Percentiles rank a stretch among this genome's conserved stretches.
phyloP scores from a whole-genome alignment of 176 grass and related monocot species.

The Bothriochloa decipiens region DNA sequence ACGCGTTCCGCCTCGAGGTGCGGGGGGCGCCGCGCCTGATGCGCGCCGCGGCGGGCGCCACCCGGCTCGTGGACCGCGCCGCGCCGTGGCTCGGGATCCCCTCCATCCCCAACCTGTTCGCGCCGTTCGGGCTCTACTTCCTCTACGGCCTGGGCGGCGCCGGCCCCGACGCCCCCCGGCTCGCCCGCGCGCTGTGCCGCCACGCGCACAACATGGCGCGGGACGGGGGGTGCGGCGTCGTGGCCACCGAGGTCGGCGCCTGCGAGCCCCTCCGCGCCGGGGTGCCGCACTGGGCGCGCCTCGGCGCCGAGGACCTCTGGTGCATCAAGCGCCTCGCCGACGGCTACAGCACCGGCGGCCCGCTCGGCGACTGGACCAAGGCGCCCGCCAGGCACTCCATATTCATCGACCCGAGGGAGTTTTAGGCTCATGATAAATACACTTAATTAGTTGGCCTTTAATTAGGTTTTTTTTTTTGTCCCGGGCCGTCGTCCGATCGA shows the following conservation, averaged over 20 bases:
- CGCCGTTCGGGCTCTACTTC: slow-evolving; percentile 87
- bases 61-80: slow-evolving; percentile 69
- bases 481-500: background rate
- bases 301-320: slow-evolving; percentile 64
- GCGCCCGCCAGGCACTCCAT: slow-evolving; percentile 48
- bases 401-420: slow-evolving; percentile 67
- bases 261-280: slow-evolving; percentile 60
- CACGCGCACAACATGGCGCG: slow-evolving; percentile 75
- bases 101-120: slow-evolving; percentile 89
- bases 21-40: slow-evolving; percentile 56
- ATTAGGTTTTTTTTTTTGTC: background rate
- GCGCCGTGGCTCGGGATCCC: slow-evolving; percentile 85
- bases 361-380: slow-evolving; percentile 68
- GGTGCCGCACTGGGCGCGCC: slow-evolving; percentile 70
- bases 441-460: no score
- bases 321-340: slow-evolving; percentile 61
- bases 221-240: slow-evolving; percentile 66
- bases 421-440: slow-evolving; percentile 17
- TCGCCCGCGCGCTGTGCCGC: slow-evolving; percentile 69
- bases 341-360: slow-evolving; percentile 49
- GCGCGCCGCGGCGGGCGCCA: slow-evolving; percentile 57
- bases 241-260: slow-evolving; percentile 64
- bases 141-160: slow-evolving; percentile 76
- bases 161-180: slow-evolving; percentile 31
- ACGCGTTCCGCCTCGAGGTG: slow-evolving; percentile 81